phyloP scores from a whole-genome alignment of 2,329 filamentous ascomycete genomes.

The Berkeleyomyces rouxiae region DNA sequence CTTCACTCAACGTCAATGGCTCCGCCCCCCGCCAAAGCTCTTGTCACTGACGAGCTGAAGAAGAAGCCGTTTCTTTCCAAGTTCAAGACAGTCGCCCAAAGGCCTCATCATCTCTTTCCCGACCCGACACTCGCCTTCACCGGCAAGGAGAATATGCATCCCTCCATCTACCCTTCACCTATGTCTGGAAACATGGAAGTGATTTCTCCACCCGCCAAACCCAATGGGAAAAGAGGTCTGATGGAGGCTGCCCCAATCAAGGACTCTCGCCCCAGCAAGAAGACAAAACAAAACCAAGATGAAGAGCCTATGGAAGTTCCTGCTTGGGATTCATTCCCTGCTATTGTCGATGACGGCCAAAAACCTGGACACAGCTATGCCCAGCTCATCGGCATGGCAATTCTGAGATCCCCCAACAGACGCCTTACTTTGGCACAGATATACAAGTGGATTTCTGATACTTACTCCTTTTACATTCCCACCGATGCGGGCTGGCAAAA shows the following conservation, averaged over 20 bases:
- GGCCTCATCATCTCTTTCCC: slow-evolving; percentile 28
- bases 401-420: slow-evolving; percentile 67
- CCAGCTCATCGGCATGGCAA: slow-evolving; percentile 90
- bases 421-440: slow-evolving; percentile 85
- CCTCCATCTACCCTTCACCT: slow-evolving; percentile 32
- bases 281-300: slow-evolving; percentile 38
- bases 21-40: slow-evolving; percentile 47
- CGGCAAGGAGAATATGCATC: slow-evolving; percentile 42
- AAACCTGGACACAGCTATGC: slow-evolving; percentile 93
- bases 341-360: slow-evolving; percentile 65
- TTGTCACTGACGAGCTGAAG: slow-evolving; percentile 28
- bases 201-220: slow-evolving; percentile 20
- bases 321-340: slow-evolving; percentile 61
- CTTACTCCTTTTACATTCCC: slow-evolving; percentile 71
- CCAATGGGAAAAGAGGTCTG: slow-evolving; percentile 34
- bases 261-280: slow-evolving; percentile 52
- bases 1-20: slow-evolving; percentile 33
- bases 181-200: slow-evolving; percentile 31
- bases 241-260: slow-evolving; percentile 59
- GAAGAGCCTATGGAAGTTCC: slow-evolving; percentile 25
- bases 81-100: slow-evolving; percentile 40
- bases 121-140: slow-evolving; percentile 18
- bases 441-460: slow-evolving; percentile 99
- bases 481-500: slow-evolving; percentile 93
- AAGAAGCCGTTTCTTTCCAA: slow-evolving; percentile 48